These are phyloP conservation scores for Fragaria vesca DNA, from an alignment of 306 rosid genomes.

Conservation along the genomic window DNA sequence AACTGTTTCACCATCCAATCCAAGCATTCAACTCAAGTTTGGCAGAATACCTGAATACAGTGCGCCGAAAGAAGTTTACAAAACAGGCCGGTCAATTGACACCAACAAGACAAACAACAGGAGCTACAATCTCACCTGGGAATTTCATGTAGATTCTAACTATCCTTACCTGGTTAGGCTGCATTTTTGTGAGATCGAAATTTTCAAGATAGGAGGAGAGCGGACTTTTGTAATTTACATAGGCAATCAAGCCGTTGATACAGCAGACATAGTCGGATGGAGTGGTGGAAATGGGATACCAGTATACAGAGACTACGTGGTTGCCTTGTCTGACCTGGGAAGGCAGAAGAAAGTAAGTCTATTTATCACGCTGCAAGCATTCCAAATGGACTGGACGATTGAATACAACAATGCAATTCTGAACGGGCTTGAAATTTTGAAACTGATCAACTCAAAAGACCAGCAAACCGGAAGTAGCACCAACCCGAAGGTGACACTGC, in stretches of 20 bases:
- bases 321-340: fast-evolving
- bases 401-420: conserved; percentile 13
- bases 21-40: neutral
- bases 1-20: neutral
- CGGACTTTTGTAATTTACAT: conserved; percentile 32
- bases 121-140: conserved; percentile 32
- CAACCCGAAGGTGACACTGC: neutral
- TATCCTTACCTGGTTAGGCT: conserved; percentile 25
- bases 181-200: conserved; percentile 28
- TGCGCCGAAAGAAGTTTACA: conserved; percentile 20
- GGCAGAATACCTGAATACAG: neutral
- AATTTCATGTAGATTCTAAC: conserved; percentile 20
- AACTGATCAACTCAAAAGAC: neutral
- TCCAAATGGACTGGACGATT: fast-evolving
- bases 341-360: conserved; percentile 21
- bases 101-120: neutral
- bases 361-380: conserved; percentile 21
- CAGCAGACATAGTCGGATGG: conserved; percentile 27
- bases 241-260: fast-evolving
- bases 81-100: conserved; percentile 3
- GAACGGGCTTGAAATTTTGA: conserved; percentile 31
- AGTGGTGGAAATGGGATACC: neutral
- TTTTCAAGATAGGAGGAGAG: neutral
- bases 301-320: conserved; percentile 21
- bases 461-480: neutral